Conservation (phyloP, 2,329 filamentous ascomycete species). For the Arthrinium puccinioides region DNA sequence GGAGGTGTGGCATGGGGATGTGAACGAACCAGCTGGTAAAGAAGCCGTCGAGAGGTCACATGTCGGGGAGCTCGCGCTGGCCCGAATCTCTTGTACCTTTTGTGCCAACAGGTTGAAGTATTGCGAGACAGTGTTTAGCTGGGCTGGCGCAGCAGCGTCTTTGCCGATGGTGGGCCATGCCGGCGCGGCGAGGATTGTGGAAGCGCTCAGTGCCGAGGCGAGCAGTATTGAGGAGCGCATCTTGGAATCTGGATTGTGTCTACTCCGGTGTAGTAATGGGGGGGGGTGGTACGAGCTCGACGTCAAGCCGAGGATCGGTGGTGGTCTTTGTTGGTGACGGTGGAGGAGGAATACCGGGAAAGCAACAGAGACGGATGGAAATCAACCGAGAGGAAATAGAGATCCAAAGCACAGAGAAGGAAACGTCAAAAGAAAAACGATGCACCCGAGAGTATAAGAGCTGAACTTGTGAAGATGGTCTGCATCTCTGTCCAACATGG, state of each 20-base stretch:
- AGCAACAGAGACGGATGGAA: neutral
- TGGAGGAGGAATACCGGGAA: neutral
- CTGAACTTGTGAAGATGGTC: neutral
- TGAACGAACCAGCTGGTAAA: conserved; percentile 40
- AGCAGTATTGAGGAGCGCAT: conserved; percentile 21
- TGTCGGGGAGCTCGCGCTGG: conserved; percentile 30
- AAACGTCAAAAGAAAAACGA: neutral
- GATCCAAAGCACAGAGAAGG: neutral
- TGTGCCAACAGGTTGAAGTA: conserved; percentile 55
- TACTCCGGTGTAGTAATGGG: neutral
- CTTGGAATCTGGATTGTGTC: neutral
- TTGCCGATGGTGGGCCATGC: conserved; percentile 37
- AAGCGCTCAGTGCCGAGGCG: conserved; percentile 36
- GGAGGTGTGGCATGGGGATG: neutral
- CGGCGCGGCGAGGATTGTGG: conserved; percentile 34
- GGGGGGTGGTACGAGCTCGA: neutral
- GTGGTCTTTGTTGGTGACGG: neutral
- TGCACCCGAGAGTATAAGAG: neutral
- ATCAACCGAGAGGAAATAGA: neutral
- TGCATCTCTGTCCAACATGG: neutral
- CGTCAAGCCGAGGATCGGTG: neutral
- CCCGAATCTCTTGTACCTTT: conserved; percentile 43
- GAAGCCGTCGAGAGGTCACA: conserved; percentile 49
- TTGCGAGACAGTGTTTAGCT: conserved; percentile 41
- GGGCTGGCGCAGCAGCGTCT: conserved; percentile 29